phyloP scores from a whole-genome alignment of 805 yeast species.

The Metschnikowia baotianmanensis region DNA sequence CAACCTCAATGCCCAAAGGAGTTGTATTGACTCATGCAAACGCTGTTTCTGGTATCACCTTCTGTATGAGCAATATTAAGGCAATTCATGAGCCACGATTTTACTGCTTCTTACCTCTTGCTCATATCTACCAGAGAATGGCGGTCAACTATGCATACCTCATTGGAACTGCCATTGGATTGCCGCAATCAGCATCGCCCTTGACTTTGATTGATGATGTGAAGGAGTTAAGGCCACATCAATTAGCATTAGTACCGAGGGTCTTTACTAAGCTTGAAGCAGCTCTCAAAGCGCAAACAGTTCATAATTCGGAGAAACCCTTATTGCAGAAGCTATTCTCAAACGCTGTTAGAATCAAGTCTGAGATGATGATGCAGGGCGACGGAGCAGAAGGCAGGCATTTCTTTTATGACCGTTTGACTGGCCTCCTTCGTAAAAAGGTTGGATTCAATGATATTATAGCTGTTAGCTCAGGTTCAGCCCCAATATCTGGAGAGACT shows the following conservation, averaged over 20 bases:
- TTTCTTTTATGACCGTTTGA: slow-evolving; percentile 34
- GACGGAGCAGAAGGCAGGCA: slow-evolving; percentile 38
- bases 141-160: slow-evolving; percentile 14
- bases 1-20: slow-evolving; percentile 73
- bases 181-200: slow-evolving; percentile 38
- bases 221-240: slow-evolving; percentile 50
- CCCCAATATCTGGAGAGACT: slow-evolving; percentile 24
- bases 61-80: slow-evolving; percentile 9
- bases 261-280: slow-evolving; percentile 59
- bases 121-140: slow-evolving; percentile 25
- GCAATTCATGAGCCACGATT: not conserved
- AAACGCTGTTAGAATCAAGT: slow-evolving; percentile 29
- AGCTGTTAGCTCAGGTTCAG: slow-evolving; percentile 26
- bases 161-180: slow-evolving; percentile 23
- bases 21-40: slow-evolving; percentile 45
- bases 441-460: slow-evolving; percentile 32
- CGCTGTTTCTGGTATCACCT: slow-evolving; percentile 15
- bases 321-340: slow-evolving; percentile 27
- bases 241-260: slow-evolving; percentile 61
- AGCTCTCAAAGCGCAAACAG: slow-evolving; percentile 18
- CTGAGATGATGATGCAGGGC: slow-evolving; percentile 33
- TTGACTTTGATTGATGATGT: slow-evolving; percentile 60
- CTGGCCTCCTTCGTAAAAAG: slow-evolving; percentile 27
- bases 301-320: slow-evolving; percentile 35
- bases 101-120: slow-evolving; percentile 27